These are phyloP conservation scores for Nicotiana obtusifolia DNA, from an alignment of 257 asterid genomes.

Conservation along the genomic window DNA sequence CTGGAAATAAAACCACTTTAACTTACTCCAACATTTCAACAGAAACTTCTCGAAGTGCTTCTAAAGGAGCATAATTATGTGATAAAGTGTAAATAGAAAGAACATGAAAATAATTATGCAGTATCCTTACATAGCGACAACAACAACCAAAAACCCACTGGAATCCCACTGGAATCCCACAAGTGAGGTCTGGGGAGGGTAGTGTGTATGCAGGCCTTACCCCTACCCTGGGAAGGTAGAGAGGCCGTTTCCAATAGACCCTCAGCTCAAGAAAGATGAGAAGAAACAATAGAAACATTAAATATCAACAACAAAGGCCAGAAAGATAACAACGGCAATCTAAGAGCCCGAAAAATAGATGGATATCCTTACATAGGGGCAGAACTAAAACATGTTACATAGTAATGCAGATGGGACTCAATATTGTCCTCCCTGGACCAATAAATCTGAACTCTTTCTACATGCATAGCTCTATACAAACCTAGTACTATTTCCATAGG, in stretches of 20 bases:
- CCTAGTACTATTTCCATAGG: background rate
- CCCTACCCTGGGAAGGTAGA: no score
- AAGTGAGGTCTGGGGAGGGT: no score
- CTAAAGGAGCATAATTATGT: background rate
- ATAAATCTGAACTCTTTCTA: background rate
- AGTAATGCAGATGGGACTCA: background rate
- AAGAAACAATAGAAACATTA: no score
- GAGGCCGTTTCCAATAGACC: no score
- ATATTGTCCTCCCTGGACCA: background rate
- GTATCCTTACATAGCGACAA: background rate
- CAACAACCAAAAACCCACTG: no score
- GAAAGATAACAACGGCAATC: no score
- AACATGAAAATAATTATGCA: background rate
- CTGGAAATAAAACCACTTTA: background rate
- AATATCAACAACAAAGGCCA: no score
- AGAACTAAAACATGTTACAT: background rate
- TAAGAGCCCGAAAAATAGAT: no score
- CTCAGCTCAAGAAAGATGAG: no score
- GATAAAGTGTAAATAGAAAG: background rate
- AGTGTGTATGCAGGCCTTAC: no score
- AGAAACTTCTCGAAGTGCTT: background rate
- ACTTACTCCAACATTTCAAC: background rate
- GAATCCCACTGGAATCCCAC: no score
- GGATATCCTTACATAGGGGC: background rate
- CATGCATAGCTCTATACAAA: background rate